These are phyloP conservation scores for Penicillium arizonense DNA, from an alignment of 495 filamentous ascomycete genomes.

Conservation along the genomic window DNA sequence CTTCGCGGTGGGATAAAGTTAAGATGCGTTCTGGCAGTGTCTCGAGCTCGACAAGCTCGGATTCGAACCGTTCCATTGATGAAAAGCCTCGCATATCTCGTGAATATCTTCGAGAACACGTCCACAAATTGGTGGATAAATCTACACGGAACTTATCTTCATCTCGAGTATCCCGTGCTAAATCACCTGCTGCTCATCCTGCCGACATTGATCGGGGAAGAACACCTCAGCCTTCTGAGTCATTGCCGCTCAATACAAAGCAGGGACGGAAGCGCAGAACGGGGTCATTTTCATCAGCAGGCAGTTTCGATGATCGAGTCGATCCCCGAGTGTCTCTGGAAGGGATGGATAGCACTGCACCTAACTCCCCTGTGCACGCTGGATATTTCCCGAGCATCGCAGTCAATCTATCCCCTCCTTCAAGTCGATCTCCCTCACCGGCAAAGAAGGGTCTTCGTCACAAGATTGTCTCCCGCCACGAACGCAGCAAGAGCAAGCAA, in stretches of 20 bases:
- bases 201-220: slow-evolving; percentile 2
- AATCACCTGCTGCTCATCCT: slow-evolving; percentile 5
- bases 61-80: slow-evolving; percentile 15
- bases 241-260: slow-evolving; percentile 9
- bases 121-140: slow-evolving; percentile 5
- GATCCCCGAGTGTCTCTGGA: slow-evolving; percentile 45
- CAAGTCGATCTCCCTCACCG: slow-evolving; percentile 53
- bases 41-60: slow-evolving; percentile 30
- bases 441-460: slow-evolving; percentile 44
- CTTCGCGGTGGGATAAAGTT: slow-evolving; percentile 23
- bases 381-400: slow-evolving; percentile 57
- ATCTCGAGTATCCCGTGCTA: slow-evolving; percentile 9
- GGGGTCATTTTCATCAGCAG: slow-evolving; percentile 35
- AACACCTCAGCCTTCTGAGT: slow-evolving; percentile 4
- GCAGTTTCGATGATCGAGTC: slow-evolving; percentile 35
- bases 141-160: slow-evolving; percentile 6
- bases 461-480: slow-evolving; percentile 41
- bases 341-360: slow-evolving; percentile 45
- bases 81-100: slow-evolving; percentile 10
- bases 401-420: slow-evolving; percentile 52
- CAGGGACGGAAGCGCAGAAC: slow-evolving; percentile 14
- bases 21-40: slow-evolving; percentile 29
- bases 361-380: slow-evolving; percentile 44
- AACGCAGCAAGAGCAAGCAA: slow-evolving; percentile 44
- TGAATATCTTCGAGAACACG: slow-evolving; percentile 1